Conservation (phyloP, 169 alveolate genomes). For the Plasmodium sp. region DNA sequence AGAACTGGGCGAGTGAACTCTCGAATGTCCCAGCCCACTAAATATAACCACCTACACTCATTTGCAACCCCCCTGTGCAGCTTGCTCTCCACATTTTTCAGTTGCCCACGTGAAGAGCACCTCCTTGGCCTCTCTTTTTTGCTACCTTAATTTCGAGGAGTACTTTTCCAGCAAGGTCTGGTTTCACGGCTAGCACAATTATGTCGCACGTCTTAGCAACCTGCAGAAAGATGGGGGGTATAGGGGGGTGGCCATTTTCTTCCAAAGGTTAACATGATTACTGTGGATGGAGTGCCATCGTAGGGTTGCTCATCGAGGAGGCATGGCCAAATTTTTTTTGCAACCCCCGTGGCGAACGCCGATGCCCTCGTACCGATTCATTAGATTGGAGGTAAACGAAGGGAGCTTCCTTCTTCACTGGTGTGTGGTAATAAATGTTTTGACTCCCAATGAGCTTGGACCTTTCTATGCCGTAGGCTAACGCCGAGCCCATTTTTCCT, state of each 20-base stretch:
- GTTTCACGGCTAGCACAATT: slow-evolving; percentile 71
- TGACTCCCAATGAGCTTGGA: slow-evolving; percentile 17
- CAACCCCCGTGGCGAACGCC: background rate
- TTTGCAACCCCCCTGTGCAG: background rate
- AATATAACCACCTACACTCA: background rate
- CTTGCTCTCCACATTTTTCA: background rate
- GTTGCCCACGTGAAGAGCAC: background rate
- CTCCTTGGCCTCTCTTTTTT: background rate
- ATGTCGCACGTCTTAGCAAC: slow-evolving; percentile 20
- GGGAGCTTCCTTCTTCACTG: slow-evolving; percentile 10
- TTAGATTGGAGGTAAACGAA: slow-evolving; percentile 6
- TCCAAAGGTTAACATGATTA: background rate
- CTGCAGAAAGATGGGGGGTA: slow-evolving; percentile 7
- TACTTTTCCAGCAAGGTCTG: slow-evolving; percentile 48
- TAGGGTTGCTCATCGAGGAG: background rate
- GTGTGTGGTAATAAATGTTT: slow-evolving; percentile 57
- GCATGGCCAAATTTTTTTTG: background rate
- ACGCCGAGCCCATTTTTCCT: slow-evolving; percentile 73
- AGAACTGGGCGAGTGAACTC: background rate
- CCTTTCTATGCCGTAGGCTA: slow-evolving; percentile 54
- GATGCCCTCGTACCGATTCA: slow-evolving; percentile 15
- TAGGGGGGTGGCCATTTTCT: background rate
- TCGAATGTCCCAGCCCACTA: background rate
- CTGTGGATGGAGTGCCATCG: background rate
- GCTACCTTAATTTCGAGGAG: slow-evolving; percentile 44